A percentile compares a stretch with the other conserved stretches of the same genome.
phyloP scores from a whole-genome alignment of 2,329 filamentous ascomycete species.

The Paecilomyces formosus region DNA sequence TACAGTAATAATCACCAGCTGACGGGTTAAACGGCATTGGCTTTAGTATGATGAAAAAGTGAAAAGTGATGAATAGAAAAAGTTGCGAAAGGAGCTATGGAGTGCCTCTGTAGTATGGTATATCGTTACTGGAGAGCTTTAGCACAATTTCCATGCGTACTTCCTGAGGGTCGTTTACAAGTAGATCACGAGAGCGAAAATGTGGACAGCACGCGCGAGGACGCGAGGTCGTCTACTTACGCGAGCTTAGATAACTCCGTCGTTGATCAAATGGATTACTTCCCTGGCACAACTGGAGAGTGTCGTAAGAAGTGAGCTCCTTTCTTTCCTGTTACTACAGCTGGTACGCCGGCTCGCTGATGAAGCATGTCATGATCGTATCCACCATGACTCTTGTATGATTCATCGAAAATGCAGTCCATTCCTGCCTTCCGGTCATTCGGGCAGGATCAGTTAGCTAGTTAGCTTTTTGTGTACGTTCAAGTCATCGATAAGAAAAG shows the following conservation, averaged over 20 bases:
- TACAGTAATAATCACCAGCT: not conserved
- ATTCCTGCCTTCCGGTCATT: not conserved
- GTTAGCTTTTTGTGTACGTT: not conserved
- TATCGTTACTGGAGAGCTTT: no score
- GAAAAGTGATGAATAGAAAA: no score
- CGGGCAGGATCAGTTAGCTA: not conserved
- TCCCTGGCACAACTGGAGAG: not conserved
- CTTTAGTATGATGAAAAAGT: not conserved
- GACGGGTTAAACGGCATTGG: not conserved
- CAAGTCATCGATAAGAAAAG: not conserved
- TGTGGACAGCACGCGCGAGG: no score
- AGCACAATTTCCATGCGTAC: no score
- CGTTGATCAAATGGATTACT: not conserved
- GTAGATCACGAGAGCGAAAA: no score
- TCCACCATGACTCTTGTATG: not conserved
- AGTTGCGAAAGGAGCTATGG: no score
- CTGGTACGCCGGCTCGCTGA: not conserved
- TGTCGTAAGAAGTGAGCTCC: not conserved
- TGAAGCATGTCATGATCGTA: not conserved
- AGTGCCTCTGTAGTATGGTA: no score
- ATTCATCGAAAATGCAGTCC: not conserved
- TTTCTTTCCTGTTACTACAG: not conserved
- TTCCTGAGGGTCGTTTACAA: no score
- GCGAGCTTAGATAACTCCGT: not conserved
- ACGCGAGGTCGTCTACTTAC: not conserved